phyloP scores from a whole-genome alignment of 208 protist genomes.

The Perkinsela sp. region DNA sequence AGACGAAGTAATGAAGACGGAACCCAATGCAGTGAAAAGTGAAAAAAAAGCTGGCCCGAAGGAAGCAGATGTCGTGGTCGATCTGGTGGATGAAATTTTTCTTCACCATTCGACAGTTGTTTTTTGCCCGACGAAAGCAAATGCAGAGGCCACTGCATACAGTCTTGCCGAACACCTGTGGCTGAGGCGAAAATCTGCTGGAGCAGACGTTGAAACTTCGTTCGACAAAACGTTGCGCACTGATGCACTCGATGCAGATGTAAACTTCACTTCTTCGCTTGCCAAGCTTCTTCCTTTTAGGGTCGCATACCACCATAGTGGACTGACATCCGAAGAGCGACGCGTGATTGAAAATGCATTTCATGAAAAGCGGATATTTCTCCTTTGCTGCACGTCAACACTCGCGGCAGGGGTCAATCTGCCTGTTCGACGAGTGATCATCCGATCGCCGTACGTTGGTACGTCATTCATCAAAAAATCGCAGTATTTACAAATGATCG shows the following conservation, averaged over 20 bases:
- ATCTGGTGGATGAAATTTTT: not conserved
- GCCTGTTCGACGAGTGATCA: constrained; percentile 60
- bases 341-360: constrained; percentile 54
- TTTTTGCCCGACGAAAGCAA: not conserved
- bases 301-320: constrained; percentile 57
- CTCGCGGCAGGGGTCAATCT: constrained; percentile 72
- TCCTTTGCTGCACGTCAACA: constrained; percentile 67
- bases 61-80: not conserved
- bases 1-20: not conserved
- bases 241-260: not conserved
- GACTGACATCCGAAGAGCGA: constrained; percentile 29
- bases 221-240: not conserved
- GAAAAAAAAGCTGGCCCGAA: not conserved
- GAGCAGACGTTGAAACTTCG: not conserved
- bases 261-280: constrained; percentile 12
- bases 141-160: not conserved
- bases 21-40: not conserved
- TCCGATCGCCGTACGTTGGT: constrained; percentile 19
- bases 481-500: constrained; percentile 16
- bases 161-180: not conserved
- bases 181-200: not conserved
- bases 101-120: not conserved
- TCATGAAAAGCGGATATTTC: constrained; percentile 30
- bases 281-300: constrained; percentile 20
- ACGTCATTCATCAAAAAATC: constrained; percentile 9